Evolutionary conservation across 1,284 basidiomycete species (phyloP).

Genomic region (Ceratobasidium theobromae): DNA sequence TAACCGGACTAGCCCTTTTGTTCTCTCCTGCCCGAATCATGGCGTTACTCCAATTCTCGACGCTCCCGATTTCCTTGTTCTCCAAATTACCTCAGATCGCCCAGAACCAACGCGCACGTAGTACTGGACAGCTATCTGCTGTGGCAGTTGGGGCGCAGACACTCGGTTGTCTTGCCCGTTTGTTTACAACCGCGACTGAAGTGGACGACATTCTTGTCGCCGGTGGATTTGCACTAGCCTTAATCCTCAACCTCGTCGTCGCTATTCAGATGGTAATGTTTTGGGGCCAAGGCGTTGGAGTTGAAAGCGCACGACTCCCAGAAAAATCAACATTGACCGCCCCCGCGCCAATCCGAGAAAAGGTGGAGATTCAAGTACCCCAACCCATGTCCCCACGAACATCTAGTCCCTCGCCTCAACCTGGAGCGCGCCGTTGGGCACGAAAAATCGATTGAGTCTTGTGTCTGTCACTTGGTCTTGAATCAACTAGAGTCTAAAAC

Average conservation of each 20-base stretch:
- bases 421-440: constrained; percentile 23
- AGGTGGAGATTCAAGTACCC: constrained; percentile 19
- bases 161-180: constrained; percentile 78
- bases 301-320: constrained; percentile 35
- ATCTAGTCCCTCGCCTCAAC: constrained; percentile 14
- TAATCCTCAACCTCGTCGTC: constrained; percentile 75
- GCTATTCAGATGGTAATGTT: constrained; percentile 81
- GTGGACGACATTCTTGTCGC: constrained; percentile 77
- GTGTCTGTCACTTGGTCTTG: not conserved
- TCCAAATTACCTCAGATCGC: constrained; percentile 87
- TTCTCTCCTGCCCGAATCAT: constrained; percentile 55
- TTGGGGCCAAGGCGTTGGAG: constrained; percentile 62
- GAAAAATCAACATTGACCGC: constrained; percentile 5
- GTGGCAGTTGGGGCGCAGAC: constrained; percentile 85
- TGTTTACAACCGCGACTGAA: constrained; percentile 88
- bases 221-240: constrained; percentile 77
- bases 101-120: constrained; percentile 69
- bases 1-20: constrained; percentile 52
- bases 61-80: constrained; percentile 81
- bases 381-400: constrained; percentile 16
- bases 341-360: constrained; percentile 8
- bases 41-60: constrained; percentile 69
- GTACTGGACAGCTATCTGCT: constrained; percentile 87
- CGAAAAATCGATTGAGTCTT: constrained; percentile 18
- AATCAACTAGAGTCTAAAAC: not conserved